A percentile compares a stretch with the other conserved stretches of the same genome.
Conservation (phyloP, 805 yeast genomes). For the Saturnispora diversa region DNA sequence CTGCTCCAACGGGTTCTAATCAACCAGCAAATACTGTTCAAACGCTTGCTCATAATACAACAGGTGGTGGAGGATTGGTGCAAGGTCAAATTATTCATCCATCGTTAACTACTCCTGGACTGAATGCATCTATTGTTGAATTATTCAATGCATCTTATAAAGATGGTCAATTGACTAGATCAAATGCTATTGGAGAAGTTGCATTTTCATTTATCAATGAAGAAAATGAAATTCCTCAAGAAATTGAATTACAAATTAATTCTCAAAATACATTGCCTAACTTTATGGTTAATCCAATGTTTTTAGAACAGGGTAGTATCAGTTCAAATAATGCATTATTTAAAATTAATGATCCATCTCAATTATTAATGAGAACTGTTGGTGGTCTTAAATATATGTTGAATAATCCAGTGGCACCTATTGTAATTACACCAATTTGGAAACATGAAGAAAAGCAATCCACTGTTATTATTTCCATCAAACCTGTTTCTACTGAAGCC, state of each 20-base stretch:
- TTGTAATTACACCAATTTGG: slow-evolving; percentile 78
- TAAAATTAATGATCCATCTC: slow-evolving; percentile 37
- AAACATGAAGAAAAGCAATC: slow-evolving; percentile 80
- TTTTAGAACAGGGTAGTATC: slow-evolving; percentile 38
- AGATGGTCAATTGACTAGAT: slow-evolving; percentile 52
- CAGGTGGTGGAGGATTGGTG: slow-evolving; percentile 28
- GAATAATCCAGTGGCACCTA: slow-evolving; percentile 49
- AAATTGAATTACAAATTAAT: slow-evolving; percentile 33
- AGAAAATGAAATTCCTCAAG: slow-evolving; percentile 31
- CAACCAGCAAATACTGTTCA: slow-evolving; percentile 40
- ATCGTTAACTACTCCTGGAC: slow-evolving; percentile 47
- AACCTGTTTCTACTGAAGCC: slow-evolving; percentile 38
- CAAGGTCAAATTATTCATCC: slow-evolving; percentile 42
- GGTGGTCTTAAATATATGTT: slow-evolving; percentile 76
- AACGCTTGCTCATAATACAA: slow-evolving; percentile 28
- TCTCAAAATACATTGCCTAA: slow-evolving; percentile 35
- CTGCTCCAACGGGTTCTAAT: slow-evolving; percentile 17
- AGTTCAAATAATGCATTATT: slow-evolving; percentile 25
- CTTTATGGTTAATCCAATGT: slow-evolving; percentile 44
- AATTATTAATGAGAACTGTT: slow-evolving; percentile 54
- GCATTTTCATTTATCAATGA: slow-evolving; percentile 59
- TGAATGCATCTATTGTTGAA: slow-evolving; percentile 83
- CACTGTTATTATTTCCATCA: slow-evolving; percentile 68
- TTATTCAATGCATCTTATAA: slow-evolving; percentile 65
- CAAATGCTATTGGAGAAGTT: slow-evolving; percentile 75